Base-by-base conservation (phyloP, 2,329 filamentous ascomycete genomes). In the Pyricularia sp. region DNA sequence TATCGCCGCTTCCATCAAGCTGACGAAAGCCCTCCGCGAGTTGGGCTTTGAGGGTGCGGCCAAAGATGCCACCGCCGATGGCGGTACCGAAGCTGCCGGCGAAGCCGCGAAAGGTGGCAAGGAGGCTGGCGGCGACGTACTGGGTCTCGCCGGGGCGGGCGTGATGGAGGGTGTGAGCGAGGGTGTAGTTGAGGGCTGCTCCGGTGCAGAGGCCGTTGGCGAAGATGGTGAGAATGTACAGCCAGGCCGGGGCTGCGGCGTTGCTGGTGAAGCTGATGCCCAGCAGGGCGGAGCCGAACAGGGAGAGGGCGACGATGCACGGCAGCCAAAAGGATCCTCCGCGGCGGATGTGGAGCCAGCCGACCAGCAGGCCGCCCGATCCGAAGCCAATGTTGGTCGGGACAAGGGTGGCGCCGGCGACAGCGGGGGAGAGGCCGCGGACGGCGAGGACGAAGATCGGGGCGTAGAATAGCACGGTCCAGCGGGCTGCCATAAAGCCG, bases 321-420 rank as follows among this genome's bases (percentile, higher is more conserved):
- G 90, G 84, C 69, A 85, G 73, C 81, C 91, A 96, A 77, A 93
- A 97, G 72, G 89, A 90, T 1, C 90, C 90, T 1, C 84, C 81
- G 25, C 90, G 87, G 25, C 88, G 88, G 73, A 96, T 90, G 76
- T 96, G 93, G 20, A 95, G 79, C 78, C 85, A 87, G 10, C 93
- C 93, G 17, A 90, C 89, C 4, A 92, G 72, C 0, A 96, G 78
- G 0, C 92, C 91, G 28, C 92, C 93, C 2, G 86, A 73, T 0
- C 88, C 92, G 74, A 96, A 96, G 1, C 92, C 93, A 6, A 87
- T 76, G 77, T 96, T 96, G 0, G 92, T 95, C 0, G 93, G 92
- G 65, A 96, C 86, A 7, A 96, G 84, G 50, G 94, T 89, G 4
- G 90, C 85, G 3, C 92, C 93, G 2, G 92, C 90, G 1, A 86